Conservation (phyloP, 441 rosid species). For the Adansonia madagascariensis region DNA sequence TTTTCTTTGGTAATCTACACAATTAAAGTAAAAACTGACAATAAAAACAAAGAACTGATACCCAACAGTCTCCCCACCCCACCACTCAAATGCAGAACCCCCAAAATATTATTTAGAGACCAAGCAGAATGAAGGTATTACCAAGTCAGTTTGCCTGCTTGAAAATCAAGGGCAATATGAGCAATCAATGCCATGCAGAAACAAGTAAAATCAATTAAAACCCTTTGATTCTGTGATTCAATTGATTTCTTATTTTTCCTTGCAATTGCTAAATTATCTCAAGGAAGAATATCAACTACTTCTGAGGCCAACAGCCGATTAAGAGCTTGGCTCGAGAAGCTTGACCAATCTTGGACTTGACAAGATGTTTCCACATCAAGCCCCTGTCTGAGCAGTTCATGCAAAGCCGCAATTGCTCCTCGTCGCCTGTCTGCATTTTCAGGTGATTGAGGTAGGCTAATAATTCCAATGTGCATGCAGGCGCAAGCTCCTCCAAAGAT, state of each 20-base stretch:
- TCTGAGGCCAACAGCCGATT: conserved; percentile 76
- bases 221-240: conserved; percentile 94
- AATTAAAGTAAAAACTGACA: conserved; percentile 31
- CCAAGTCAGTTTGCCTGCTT: conserved; percentile 75
- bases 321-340: conserved; percentile 77
- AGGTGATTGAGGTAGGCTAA: conserved; percentile 73
- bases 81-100: neutral
- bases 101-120: conserved; percentile 24
- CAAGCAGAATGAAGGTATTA: conserved; percentile 38
- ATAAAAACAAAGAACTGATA: conserved; percentile 24
- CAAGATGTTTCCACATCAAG: conserved; percentile 83
- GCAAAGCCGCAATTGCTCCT: conserved; percentile 89
- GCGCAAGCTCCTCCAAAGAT: conserved; percentile 96
- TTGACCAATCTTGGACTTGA: conserved; percentile 88
- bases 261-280: conserved; percentile 70
- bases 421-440: conserved; percentile 83
- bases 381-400: conserved; percentile 86
- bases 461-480: conserved; percentile 95
- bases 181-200: conserved; percentile 74
- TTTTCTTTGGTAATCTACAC: conserved; percentile 74
- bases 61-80: conserved; percentile 20
- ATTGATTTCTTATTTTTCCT: conserved; percentile 89
- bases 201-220: conserved; percentile 74
- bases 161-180: conserved; percentile 85
- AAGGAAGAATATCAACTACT: conserved; percentile 85